Conservation (phyloP, 306 rosid genomes). For the Ziziphus jujuba region DNA sequence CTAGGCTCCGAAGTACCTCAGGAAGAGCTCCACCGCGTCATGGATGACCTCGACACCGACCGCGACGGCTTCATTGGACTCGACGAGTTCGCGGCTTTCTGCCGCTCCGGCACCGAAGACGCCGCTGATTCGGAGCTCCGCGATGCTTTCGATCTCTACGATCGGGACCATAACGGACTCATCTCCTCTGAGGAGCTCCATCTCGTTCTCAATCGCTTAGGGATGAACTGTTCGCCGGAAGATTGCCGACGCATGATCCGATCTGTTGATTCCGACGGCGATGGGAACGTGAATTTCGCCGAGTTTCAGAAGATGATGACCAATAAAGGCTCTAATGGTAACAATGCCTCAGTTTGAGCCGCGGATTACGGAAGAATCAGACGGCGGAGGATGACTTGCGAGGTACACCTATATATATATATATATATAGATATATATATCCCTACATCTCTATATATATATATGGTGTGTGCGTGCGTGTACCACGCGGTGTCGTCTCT, state of each 20-base stretch:
- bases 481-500: background rate
- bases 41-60: conserved; percentile 83
- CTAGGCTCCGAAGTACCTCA: conserved; percentile 48
- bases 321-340: conserved; percentile 12
- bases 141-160: conserved; percentile 85
- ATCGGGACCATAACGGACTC: conserved; percentile 75
- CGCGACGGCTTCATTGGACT: conserved; percentile 70
- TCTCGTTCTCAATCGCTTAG: conserved; percentile 66
- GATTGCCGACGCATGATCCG: conserved; percentile 74
- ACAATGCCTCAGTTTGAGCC: conserved; percentile 19
- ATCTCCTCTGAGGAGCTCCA: conserved; percentile 71
- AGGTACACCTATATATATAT: conserved; percentile 2
- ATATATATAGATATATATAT: background rate
- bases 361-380: conserved; percentile 10
- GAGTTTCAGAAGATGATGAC: conserved; percentile 89
- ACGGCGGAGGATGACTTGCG: conserved; percentile 10
- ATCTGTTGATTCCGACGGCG: conserved; percentile 83
- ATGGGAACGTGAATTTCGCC: conserved; percentile 73
- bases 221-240: conserved; percentile 53
- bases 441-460: background rate
- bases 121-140: conserved; percentile 58
- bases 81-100: conserved; percentile 72
- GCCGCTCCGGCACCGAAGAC: conserved; percentile 45
- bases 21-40: conserved; percentile 55
- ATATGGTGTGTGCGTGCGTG: background rate